Evolutionary conservation across 2,329 filamentous ascomycete genomes (phyloP).

Genomic region (Sporothrix humicola): DNA sequence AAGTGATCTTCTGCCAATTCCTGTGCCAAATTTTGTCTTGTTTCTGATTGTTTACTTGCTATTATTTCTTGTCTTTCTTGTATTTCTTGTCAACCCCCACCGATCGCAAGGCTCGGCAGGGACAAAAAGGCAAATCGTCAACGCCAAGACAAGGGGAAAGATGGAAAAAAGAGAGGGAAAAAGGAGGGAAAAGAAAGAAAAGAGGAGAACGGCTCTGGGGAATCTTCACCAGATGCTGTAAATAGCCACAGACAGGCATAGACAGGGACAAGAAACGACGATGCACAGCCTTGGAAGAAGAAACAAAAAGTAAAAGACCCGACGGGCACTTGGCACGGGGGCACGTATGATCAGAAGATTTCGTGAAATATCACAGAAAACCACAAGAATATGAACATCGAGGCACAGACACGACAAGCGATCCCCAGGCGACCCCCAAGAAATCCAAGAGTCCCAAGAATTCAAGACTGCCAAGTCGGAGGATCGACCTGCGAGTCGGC

Average conservation of each 20-base stretch:
- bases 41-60: not conserved
- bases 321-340: conserved; percentile 18
- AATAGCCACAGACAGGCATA: not conserved
- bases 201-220: not conserved
- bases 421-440: too few species aligned
- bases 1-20: not conserved
- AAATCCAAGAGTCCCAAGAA: too few species aligned
- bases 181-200: not conserved
- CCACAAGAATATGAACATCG: too few species aligned
- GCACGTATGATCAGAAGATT: not conserved
- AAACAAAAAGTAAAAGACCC: not conserved
- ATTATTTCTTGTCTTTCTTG: not conserved
- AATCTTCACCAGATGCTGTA: not conserved
- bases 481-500: conserved; percentile 8
- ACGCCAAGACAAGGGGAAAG: conserved; percentile 13
- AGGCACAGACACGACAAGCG: too few species aligned
- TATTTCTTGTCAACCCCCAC: not conserved
- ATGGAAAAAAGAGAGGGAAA: too few species aligned
- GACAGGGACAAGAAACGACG: too few species aligned
- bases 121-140: conserved; percentile 7
- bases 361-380: too few species aligned
- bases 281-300: too few species aligned
- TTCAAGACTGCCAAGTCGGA: not conserved
- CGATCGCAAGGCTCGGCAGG: conserved; percentile 11
- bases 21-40: not conserved